Conservation (phyloP, 2,329 filamentous ascomycete species). For the Fragosphaeria purpurea region DNA sequence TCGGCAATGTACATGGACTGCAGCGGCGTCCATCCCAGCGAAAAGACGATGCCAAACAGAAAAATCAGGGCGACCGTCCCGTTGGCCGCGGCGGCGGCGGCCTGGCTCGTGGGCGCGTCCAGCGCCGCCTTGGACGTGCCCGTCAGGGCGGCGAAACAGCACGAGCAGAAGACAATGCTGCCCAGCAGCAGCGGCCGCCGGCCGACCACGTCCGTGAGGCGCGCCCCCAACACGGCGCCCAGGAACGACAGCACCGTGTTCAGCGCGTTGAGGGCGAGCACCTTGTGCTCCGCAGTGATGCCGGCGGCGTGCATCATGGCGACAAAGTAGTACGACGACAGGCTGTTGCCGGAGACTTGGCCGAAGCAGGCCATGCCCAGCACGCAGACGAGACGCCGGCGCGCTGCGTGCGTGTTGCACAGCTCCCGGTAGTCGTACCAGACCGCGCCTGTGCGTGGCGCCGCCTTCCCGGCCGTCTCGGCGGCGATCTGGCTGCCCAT, state of each 20-base stretch:
- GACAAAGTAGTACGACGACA: conserved; percentile 46
- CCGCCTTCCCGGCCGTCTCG: conserved; percentile 29
- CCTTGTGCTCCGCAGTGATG: conserved; percentile 35
- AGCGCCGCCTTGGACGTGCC: conserved; percentile 35
- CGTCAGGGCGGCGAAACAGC: conserved; percentile 39
- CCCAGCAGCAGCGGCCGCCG: conserved; percentile 44
- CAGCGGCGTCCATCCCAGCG: conserved; percentile 9
- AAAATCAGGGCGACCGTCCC: conserved; percentile 10
- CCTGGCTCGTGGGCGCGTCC: conserved; percentile 11
- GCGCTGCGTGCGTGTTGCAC: conserved; percentile 27
- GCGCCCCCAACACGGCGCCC: conserved; percentile 42
- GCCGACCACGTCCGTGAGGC: conserved; percentile 46
- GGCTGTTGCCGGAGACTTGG: conserved; percentile 35
- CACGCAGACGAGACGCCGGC: conserved; percentile 31
- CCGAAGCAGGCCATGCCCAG: conserved; percentile 26
- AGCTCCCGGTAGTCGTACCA: conserved; percentile 37
- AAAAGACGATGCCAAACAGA: conserved; percentile 11
- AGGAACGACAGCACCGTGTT: conserved; percentile 44
- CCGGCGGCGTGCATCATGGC: conserved; percentile 40
- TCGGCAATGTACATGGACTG: conserved; percentile 12
- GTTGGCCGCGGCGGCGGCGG: conserved; percentile 9
- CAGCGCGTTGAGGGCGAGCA: conserved; percentile 40
- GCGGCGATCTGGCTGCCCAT: conserved; percentile 24
- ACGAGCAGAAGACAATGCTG: conserved; percentile 33
- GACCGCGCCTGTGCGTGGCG: conserved; percentile 31